phyloP scores from a whole-genome alignment of 495 filamentous ascomycete species.

The Chaetomium tenue region DNA sequence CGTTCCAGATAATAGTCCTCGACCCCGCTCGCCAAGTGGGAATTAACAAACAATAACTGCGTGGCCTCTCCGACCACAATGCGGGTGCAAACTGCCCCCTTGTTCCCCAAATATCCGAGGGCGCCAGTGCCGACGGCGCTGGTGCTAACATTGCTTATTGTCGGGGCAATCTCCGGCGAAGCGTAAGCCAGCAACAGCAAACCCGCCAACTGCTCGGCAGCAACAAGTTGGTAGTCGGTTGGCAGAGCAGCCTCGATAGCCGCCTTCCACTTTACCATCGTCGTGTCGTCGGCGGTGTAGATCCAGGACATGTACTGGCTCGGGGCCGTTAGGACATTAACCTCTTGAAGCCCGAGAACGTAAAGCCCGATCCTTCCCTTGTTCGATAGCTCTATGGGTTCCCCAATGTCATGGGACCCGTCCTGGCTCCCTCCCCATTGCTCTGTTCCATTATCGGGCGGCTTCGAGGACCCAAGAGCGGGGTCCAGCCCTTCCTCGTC shows the following conservation, averaged over 20 bases:
- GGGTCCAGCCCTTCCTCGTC: conserved; percentile 67
- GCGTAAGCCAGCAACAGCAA: conserved; percentile 83
- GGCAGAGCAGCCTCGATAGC: conserved; percentile 70
- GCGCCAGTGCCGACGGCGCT: conserved; percentile 80
- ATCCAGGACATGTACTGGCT: conserved; percentile 56
- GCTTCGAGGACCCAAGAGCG: conserved; percentile 52
- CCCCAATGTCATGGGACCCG: conserved; percentile 31
- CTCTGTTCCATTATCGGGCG: conserved; percentile 35
- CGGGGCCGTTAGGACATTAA: conserved; percentile 77
- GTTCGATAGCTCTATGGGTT: conserved; percentile 40
- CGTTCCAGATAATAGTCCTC: conserved; percentile 75
- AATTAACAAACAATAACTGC: conserved; percentile 82
- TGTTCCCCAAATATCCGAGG: conserved; percentile 93
- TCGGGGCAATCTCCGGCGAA: conserved; percentile 66
- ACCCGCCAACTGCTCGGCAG: conserved; percentile 81
- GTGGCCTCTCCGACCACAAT: conserved; percentile 89
- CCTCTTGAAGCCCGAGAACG: conserved; percentile 84
- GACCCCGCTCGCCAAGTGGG: conserved; percentile 80
- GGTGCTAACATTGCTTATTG: conserved; percentile 73
- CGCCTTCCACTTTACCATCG: conserved; percentile 74
- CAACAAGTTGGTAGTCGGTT: conserved; percentile 68
- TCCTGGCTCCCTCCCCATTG: conserved; percentile 27
- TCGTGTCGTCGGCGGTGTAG: conserved; percentile 64
- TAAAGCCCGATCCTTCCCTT: conserved; percentile 78
- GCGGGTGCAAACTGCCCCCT: conserved; percentile 80